These are phyloP conservation scores for Pythium biforme DNA, from an alignment of 352 stramenopile species.

Conservation along the genomic window DNA sequence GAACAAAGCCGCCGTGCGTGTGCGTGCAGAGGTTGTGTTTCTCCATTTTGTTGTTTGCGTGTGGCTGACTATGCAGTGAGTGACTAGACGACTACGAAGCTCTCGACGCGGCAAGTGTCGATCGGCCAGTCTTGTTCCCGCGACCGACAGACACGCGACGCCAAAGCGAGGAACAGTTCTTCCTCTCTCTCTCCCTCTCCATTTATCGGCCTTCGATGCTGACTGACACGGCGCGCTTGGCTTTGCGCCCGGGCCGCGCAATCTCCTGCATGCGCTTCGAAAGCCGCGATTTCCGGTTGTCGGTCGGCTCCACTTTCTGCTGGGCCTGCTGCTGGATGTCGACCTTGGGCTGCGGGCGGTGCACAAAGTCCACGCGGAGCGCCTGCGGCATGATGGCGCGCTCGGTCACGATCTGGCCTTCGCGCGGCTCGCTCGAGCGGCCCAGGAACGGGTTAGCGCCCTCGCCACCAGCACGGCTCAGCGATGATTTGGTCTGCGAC, in stretches of 20 bases:
- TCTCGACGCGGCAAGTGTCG: background rate
- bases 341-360: constrained; percentile 80
- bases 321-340: constrained; percentile 56
- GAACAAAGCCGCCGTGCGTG: background rate
- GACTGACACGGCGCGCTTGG: constrained; percentile 66
- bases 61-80: constrained; percentile 1
- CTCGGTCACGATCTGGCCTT: constrained; percentile 45
- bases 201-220: constrained; percentile 84
- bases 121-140: too few relatives aligned
- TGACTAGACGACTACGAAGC: constrained; percentile 7
- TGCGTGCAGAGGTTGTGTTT: background rate
- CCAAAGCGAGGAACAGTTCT: background rate
- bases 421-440: constrained; percentile 27
- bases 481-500: constrained; percentile 13
- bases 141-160: background rate
- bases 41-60: background rate
- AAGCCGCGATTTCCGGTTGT: constrained; percentile 81
- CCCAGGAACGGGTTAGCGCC: constrained; percentile 55
- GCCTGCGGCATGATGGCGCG: constrained; percentile 70
- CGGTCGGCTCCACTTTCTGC: constrained; percentile 59
- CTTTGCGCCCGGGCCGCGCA: constrained; percentile 71
- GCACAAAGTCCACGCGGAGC: constrained; percentile 80
- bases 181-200: background rate
- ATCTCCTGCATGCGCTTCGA: constrained; percentile 88
- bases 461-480: constrained; percentile 23